These are phyloP conservation scores for Hygrocybe punicea DNA, from an alignment of 768 basidiomycete species.

Conservation along the genomic window DNA sequence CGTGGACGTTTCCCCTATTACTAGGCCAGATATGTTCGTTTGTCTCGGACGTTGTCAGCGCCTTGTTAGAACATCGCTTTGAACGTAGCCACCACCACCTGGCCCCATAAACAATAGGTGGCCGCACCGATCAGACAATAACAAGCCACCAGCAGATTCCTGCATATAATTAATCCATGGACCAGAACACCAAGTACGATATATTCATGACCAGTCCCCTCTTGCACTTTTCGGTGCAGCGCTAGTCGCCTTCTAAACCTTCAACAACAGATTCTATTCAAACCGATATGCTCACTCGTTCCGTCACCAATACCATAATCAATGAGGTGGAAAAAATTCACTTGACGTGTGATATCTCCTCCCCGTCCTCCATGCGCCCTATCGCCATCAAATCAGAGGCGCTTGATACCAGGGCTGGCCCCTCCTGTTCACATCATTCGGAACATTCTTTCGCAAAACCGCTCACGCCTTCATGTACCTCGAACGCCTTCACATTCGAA, in stretches of 20 bases:
- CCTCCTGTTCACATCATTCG: background rate
- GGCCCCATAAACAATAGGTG: background rate
- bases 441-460: background rate
- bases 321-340: background rate
- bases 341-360: background rate
- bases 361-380: background rate
- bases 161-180: background rate
- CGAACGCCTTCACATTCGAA: background rate
- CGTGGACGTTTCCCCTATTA: background rate
- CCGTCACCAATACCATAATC: background rate
- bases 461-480: background rate
- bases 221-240: background rate
- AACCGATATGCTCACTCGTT: background rate
- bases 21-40: background rate
- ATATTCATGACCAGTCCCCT: background rate
- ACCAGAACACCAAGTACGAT: background rate
- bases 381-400: background rate
- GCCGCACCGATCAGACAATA: background rate
- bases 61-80: background rate
- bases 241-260: background rate
- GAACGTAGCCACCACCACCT: background rate
- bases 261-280: background rate
- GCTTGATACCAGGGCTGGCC: background rate
- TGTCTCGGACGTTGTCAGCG: no score
- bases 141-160: background rate